Conservation (phyloP, 2,329 filamentous ascomycete species). For the Talaromyces sp. region DNA sequence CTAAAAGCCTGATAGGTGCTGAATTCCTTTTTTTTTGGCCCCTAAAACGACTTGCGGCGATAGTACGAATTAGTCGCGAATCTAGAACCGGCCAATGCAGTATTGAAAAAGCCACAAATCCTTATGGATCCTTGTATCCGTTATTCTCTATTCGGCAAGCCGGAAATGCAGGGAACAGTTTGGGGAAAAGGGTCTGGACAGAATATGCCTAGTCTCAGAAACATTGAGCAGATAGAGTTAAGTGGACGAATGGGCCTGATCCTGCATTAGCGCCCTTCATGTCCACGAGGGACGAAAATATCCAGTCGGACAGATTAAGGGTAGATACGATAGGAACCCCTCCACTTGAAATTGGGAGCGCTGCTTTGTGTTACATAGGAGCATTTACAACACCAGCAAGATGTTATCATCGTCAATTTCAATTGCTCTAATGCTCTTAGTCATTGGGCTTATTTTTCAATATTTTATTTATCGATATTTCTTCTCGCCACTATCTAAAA, state of each 20-base stretch:
- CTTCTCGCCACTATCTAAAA: constrained; percentile 57
- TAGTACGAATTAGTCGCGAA: background rate
- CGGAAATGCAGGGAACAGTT: background rate
- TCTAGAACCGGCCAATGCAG: background rate
- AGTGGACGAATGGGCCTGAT: background rate
- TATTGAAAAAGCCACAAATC: background rate
- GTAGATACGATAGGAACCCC: background rate
- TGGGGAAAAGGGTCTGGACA: background rate
- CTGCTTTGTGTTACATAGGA: background rate
- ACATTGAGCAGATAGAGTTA: background rate
- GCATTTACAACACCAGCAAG: background rate
- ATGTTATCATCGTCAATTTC: background rate
- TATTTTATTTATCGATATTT: constrained; percentile 33
- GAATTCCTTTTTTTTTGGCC: background rate
- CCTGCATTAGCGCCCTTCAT: background rate
- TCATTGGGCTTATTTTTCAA: constrained; percentile 24
- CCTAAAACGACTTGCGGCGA: background rate
- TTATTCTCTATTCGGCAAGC: background rate
- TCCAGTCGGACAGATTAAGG: background rate
- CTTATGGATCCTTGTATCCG: background rate
- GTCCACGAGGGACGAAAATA: background rate
- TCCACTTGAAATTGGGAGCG: background rate
- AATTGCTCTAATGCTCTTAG: constrained; percentile 3
- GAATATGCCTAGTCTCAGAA: background rate
- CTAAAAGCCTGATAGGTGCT: background rate